Percentiles rank a stretch among this genome's conserved stretches.
Conservation (phyloP, 176 grass and related monocot species). For the Eremochloa ophiuroides region DNA sequence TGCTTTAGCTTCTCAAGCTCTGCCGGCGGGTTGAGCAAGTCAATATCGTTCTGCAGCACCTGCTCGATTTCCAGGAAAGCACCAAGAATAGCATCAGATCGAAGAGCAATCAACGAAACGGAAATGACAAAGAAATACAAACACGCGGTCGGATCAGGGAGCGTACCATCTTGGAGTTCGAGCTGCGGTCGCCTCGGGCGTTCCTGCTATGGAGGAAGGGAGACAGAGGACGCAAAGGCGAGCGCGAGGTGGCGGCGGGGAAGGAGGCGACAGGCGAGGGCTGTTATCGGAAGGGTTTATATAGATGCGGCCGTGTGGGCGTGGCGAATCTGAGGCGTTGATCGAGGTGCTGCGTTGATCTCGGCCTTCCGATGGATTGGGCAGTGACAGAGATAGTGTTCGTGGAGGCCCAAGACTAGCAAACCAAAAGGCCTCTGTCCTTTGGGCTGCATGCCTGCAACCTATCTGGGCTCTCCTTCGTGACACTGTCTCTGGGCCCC, state of each 20-base stretch:
- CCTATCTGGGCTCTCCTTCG: not conserved
- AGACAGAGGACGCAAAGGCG: not conserved
- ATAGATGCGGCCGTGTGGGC: not conserved
- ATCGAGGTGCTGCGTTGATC: not conserved
- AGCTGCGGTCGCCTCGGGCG: not conserved
- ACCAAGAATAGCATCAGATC: not conserved
- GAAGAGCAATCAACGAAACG: not conserved
- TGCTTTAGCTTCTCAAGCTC: conserved; percentile 82
- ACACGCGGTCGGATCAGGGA: not conserved
- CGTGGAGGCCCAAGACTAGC: not conserved
- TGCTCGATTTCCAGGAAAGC: conserved; percentile 10
- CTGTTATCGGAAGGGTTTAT: too few relatives aligned
- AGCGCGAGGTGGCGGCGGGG: not conserved
- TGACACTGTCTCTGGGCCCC: not conserved
- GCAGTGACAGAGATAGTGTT: not conserved
- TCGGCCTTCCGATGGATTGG: not conserved
- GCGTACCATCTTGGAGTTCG: conserved; percentile 25
- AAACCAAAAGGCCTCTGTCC: not conserved
- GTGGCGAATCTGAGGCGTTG: conserved; percentile 1
- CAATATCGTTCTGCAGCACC: conserved; percentile 84
- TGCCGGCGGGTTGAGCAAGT: conserved; percentile 74
- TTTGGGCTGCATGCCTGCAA: not conserved
- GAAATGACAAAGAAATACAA: not conserved
- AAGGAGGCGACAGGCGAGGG: too few relatives aligned
- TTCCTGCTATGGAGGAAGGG: not conserved